Evolutionary conservation across 2,329 filamentous ascomycete genomes (phyloP), one percentile per base, ranked within the genome.

Genomic region (Fusarium solani-melongenae): DNA sequence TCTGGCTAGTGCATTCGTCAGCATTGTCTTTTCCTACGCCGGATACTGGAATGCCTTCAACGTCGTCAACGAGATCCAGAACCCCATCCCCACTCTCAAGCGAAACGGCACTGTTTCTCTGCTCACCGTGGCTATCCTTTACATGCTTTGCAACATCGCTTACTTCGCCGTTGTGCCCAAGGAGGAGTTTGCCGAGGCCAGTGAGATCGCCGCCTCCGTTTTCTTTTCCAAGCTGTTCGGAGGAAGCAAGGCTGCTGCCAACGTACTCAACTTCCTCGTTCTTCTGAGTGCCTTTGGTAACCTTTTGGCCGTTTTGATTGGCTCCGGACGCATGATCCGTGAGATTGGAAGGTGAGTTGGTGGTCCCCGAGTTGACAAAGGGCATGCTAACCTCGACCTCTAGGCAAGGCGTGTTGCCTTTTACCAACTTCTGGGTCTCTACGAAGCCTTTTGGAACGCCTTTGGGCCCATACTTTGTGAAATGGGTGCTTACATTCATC

Each of bases 381-480:
- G 92, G 1, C 9, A 6, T 38, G 6, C 46, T 56, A 17, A 60
- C 22, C 4, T 5, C 44, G 9, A 3, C 8, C 10, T 8, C 6
- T 8, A 85, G 88, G 62, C 89, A 91, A 81, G 90, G 90, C 6
- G 88, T 91, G 1, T 82, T 92, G 3, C 90, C 90, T 0, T 91
- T 80, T 17, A 85, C 90, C 2, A 79, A 80, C 2, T 89, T 92
- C 69, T 92, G 90, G 90, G 89, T 88, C 0, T 90, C 88, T 0
- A 92, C 90, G 0, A 85, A 84, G 64, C 91, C 90, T 0, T 92
- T 92, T 66, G 90, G 90, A 2, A 92, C 91, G 0, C 90, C 90
- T 0, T 74, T 91, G 0, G 90, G 89, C 0, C 89, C 90, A 0
- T 91, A 91, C 69, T 59, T 86, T 2, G 71, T 92, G 6, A 89